These are phyloP conservation scores for Papilionanthe hybrid DNA, from an alignment of 116 monocot genomes.

Conservation along the genomic window DNA sequence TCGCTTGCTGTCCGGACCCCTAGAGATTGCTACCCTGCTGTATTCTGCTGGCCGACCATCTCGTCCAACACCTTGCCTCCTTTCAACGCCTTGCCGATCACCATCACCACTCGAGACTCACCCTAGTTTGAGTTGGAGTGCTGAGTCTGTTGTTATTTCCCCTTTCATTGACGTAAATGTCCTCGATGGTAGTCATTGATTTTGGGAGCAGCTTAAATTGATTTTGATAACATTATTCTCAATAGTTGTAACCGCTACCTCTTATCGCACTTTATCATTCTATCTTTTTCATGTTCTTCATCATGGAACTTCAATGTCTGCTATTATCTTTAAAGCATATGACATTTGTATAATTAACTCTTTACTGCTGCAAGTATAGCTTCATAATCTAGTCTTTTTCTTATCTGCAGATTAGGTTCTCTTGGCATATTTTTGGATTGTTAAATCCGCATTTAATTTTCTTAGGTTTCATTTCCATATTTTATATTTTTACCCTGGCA, in stretches of 20 bases:
- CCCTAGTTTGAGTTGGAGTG: too few relatives aligned
- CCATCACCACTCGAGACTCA: too few relatives aligned
- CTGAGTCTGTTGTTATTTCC: too few relatives aligned
- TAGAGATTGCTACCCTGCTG: too few relatives aligned
- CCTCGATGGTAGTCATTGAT: too few relatives aligned
- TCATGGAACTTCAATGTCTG: not conserved
- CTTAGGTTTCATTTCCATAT: not conserved
- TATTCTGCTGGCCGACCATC: too few relatives aligned
- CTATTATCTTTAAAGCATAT: not conserved
- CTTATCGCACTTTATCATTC: not conserved
- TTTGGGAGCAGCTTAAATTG: not conserved
- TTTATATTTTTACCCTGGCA: not conserved
- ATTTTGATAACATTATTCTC: not conserved
- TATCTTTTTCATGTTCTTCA: not conserved
- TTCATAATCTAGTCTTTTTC: not conserved
- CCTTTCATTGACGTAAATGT: too few relatives aligned
- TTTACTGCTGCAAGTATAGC: not conserved
- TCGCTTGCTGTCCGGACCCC: too few relatives aligned
- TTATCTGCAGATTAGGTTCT: not conserved
- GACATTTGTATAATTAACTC: not conserved
- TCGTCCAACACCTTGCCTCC: too few relatives aligned
- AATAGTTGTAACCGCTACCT: not conserved
- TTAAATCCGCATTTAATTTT: not conserved
- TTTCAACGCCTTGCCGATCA: too few relatives aligned
- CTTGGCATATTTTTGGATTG: not conserved